Evolutionary conservation across 257 asterid species (phyloP), one percentile per base, ranked within the genome.

Genomic region (Misopates orontium): DNA sequence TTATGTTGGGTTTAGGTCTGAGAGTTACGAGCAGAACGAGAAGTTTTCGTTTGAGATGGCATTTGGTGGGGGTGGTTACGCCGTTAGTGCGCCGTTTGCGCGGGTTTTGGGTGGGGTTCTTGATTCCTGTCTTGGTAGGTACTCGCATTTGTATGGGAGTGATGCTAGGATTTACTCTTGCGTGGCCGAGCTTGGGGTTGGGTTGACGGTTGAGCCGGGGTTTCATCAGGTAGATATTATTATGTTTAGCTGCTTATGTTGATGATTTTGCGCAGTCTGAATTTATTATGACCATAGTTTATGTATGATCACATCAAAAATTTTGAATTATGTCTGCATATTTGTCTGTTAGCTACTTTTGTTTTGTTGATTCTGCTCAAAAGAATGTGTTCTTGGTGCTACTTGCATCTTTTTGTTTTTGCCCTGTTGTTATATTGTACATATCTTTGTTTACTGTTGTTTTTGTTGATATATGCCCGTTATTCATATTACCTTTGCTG

Each of bases 41-140:
- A 84, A 82, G 60, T 79, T 82, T 58, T 80, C 74, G 12, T 90
- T 90, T 61, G 83, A 63, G 24, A 85, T 90, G 97, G 97, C 96
- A 22, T 90, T 66, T 72, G 96, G 97, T 6, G 96, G 97, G 17
- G 96, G 96, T 10, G 97, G 97, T 15, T 85, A 75, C 69, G 97
- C 82, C 0, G 69, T 90, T 16, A 90, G 97, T 69, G 88, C 91
- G 4, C 85, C 95, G 5, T 68, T 90, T 74, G 95, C 86, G 13
- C 75, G 80, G 79, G 84, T 73, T 75, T 76, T 90, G 73, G 83
- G 87, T 49, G 73, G 80, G 74, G 84, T 85, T 54, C 73, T 90
- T 18, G 92, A 78, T 39, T 78, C 90, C 67, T 90, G 96, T 70
- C 81, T 90, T 65, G 49, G 64, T 17, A 82, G 97, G 87, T 90